Evolutionary conservation across 2,329 filamentous ascomycete species (phyloP).

Genomic region (Colletotrichum zoysiae): DNA sequence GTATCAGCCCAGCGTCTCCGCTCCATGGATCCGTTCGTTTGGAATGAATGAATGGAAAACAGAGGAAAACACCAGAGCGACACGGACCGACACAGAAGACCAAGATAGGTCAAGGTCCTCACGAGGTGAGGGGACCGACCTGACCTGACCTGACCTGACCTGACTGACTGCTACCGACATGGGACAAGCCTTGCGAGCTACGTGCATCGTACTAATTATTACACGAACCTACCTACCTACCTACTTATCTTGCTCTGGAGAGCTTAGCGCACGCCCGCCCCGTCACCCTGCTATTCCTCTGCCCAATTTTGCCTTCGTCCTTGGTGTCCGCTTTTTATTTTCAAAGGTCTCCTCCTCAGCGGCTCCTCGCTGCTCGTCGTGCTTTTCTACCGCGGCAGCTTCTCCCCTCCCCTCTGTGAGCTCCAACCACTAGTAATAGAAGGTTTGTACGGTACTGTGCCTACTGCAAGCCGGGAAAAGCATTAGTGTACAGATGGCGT

Average conservation of each 20-base stretch:
- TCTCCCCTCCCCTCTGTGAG: neutral
- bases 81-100: neutral
- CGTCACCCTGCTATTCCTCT: constrained; percentile 31
- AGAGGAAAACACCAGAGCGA: neutral
- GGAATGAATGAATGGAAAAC: constrained; percentile 18
- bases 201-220: neutral
- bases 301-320: constrained; percentile 22
- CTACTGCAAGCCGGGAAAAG: neutral
- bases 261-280: constrained; percentile 34
- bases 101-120: neutral
- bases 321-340: constrained; percentile 29
- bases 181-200: constrained; percentile 11
- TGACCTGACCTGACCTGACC: too few species aligned
- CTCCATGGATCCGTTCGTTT: neutral
- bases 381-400: neutral
- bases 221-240: neutral
- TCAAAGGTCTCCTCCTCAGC: neutral
- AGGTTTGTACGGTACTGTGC: neutral
- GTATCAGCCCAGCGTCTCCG: constrained; percentile 11
- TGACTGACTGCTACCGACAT: neutral
- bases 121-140: neutral
- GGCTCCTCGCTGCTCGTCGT: neutral
- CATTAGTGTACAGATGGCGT: too few species aligned
- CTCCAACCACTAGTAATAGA: neutral
- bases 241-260: constrained; percentile 2